Conservation (phyloP, 768 basidiomycete genomes). For the Phlebiopsis gigantea region DNA sequence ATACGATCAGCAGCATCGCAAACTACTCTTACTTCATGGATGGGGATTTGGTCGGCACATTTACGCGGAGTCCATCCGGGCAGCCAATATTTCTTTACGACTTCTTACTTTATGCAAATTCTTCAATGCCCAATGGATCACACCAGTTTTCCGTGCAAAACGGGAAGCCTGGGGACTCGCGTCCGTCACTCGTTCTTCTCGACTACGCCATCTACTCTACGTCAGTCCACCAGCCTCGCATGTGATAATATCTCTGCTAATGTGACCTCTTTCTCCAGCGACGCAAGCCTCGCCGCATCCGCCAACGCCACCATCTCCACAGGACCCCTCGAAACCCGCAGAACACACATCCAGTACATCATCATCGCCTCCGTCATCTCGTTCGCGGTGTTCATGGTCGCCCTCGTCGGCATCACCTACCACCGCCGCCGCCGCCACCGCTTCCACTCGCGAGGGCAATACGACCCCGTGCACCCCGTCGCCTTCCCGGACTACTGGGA, state of each 20-base stretch:
- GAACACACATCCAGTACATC: not conserved
- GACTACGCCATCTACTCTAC: constrained; percentile 13
- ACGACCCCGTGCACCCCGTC: too few relatives aligned
- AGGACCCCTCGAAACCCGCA: not conserved
- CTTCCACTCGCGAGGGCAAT: not conserved
- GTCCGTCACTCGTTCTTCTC: too few relatives aligned
- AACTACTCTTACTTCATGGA: constrained; percentile 37
- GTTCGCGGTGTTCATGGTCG: not conserved
- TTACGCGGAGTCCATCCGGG: constrained; percentile 18
- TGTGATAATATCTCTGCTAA: not conserved
- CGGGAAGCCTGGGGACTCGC: not conserved
- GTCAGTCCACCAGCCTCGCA: too few relatives aligned
- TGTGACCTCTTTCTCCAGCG: not conserved
- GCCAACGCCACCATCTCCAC: not conserved
- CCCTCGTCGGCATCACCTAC: not conserved
- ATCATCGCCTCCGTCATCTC: not conserved
- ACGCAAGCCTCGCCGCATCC: not conserved
- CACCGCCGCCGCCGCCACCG: not conserved
- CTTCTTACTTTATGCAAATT: constrained; percentile 29
- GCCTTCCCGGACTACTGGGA: too few relatives aligned
- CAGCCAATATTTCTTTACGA: constrained; percentile 27
- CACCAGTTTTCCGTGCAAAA: constrained; percentile 10
- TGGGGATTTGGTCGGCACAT: constrained; percentile 26
- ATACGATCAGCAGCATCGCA: too few relatives aligned
- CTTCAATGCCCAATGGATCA: constrained; percentile 21